A percentile compares a stretch with the other conserved stretches of the same genome.
These are phyloP conservation scores for Dalbergia oliveri DNA, from an alignment of 306 rosid species.

Conservation along the genomic window DNA sequence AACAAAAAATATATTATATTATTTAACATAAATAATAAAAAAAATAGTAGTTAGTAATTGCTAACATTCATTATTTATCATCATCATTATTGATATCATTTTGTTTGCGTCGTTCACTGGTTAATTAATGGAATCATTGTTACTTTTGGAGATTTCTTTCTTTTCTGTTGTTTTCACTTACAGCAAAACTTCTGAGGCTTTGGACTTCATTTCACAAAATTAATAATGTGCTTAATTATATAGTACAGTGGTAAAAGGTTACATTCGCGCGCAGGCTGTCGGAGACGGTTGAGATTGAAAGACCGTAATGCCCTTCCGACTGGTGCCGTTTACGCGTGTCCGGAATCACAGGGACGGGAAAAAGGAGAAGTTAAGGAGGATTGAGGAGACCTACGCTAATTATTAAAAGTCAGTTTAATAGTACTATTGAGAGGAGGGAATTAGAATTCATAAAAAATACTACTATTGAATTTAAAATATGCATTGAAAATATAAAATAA, in stretches of 20 bases:
- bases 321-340: conserved; percentile 53
- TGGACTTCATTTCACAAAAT: conserved; percentile 12
- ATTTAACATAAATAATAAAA: neutral
- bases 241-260: conserved; percentile 13
- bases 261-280: conserved; percentile 85
- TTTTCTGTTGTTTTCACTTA: too few relatives aligned
- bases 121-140: conserved; percentile 2
- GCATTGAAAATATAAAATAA: too few relatives aligned
- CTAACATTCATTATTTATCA: conserved; percentile 25
- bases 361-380: neutral
- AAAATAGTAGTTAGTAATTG: conserved; percentile 7
- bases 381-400: too few relatives aligned
- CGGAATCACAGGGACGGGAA: conserved; percentile 39
- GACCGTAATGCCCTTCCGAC: conserved; percentile 49
- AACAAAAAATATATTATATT: neutral
- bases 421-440: neutral
- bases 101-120: neutral
- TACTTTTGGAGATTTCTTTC: neutral
- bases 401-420: neutral
- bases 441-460: too few relatives aligned
- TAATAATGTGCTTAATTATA: neutral
- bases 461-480: too few relatives aligned
- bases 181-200: neutral
- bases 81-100: conserved; percentile 26
- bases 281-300: conserved; percentile 47